Base-by-base conservation (phyloP, 495 filamentous ascomycete genomes). In the Thozetella sp. region DNA sequence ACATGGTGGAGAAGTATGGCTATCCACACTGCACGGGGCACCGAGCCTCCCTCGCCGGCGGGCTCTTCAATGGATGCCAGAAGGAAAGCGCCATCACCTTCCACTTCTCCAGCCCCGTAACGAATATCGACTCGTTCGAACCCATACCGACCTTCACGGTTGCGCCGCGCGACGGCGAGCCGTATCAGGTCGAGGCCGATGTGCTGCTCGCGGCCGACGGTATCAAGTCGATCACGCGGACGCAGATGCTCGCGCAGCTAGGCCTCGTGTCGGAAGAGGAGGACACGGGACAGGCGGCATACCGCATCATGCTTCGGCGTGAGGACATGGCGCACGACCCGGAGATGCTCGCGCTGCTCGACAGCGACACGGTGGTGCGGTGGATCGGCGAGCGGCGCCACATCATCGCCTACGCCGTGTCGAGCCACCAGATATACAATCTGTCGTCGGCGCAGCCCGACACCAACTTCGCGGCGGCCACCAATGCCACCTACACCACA, bases 1-100 rank as follows among this genome's bases (percentile, higher is more conserved):
- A 91, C 66, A 86, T 92, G 64, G 72, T 80, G 54, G 70, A 82
- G 22, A 88, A 82, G 25, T 95, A 91, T 70, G 83, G 83, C 25
- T 91, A 90, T 68, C 84, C 85, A 2, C 90, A 93, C 67, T 90
- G 90, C 84, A 89, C 89, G 6, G 89, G 89, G n/a, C 89, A 93
- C 72, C 85, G 89, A 3, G 79, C 85, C 13, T 88, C 87, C 15
- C 80, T 93, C n/a, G 90, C 91, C 22, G 82, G 82, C 57, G 80
- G 82, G 11, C 72, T 93, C 11, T 92, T 86, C 70, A 74, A 87
- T 54, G 89, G 80, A 25, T 93, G 90, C 69, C 73, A 84, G 60
- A 78, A 79, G 34, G 81, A 91, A 67, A 68, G 76, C 12, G 78
- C 78, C 54, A 88, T 93, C 68, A 87, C 72, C n/a, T 90, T 93